Conservation (phyloP, 345 rosid genomes). For the Lepidium africanum region DNA sequence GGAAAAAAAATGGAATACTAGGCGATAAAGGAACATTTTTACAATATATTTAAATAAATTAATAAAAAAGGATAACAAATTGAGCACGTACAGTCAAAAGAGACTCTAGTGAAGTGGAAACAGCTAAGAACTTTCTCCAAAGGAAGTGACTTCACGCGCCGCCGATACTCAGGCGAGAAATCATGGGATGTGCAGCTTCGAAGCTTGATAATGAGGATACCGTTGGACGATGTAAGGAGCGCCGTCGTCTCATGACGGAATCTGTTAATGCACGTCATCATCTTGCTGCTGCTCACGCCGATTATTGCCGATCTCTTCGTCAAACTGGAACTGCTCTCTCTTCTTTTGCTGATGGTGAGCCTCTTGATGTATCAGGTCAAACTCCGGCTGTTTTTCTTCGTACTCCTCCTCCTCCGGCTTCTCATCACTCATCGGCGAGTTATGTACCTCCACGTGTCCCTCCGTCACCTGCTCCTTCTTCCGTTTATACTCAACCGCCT, state of each 20-base stretch:
- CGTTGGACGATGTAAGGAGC: constrained; percentile 87
- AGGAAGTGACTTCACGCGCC: constrained; percentile 13
- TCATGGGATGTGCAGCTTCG: constrained; percentile 90
- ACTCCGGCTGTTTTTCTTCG: constrained; percentile 80
- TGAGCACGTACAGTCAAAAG: constrained; percentile 15
- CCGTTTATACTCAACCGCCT: constrained; percentile 35
- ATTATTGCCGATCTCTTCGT: constrained; percentile 85
- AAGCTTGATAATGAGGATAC: constrained; percentile 93
- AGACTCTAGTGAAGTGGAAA: constrained; percentile 17
- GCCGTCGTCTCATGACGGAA: constrained; percentile 91
- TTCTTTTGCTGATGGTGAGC: constrained; percentile 70
- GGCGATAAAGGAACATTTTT: background rate
- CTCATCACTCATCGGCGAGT: background rate
- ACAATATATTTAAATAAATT: background rate
- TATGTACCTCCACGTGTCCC: constrained; percentile 31
- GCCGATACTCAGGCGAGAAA: background rate
- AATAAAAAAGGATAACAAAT: constrained; percentile 1
- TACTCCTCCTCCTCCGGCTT: constrained; percentile 17
- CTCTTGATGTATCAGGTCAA: constrained; percentile 66
- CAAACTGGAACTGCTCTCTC: constrained; percentile 83
- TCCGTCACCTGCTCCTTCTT: constrained; percentile 41
- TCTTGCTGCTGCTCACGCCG: constrained; percentile 88
- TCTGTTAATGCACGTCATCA: constrained; percentile 82
- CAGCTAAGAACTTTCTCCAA: constrained; percentile 11
- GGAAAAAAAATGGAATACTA: background rate